Percentiles rank a stretch among this genome's conserved stretches.
These are phyloP conservation scores for Mycena alexandri DNA, from an alignment of 768 basidiomycete species.

Conservation along the genomic window DNA sequence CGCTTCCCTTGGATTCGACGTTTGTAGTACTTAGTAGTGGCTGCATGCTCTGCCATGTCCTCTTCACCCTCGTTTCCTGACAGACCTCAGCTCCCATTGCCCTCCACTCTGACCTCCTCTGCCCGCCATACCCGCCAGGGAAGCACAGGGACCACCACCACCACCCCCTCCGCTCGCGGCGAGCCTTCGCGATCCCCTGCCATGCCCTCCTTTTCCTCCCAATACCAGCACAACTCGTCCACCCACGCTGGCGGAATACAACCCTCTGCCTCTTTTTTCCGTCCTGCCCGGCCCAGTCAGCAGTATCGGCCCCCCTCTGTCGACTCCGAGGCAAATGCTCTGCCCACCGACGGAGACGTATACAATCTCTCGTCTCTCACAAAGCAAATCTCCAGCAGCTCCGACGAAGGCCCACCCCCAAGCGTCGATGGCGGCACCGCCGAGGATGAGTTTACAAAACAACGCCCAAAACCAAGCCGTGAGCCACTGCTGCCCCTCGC, in stretches of 20 bases:
- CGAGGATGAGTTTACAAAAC: constrained; percentile 38
- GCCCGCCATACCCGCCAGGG: constrained; percentile 14
- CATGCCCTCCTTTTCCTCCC: constrained; percentile 34
- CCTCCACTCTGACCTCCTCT: constrained; percentile 47
- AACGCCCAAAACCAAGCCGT: constrained; percentile 72
- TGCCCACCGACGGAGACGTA: constrained; percentile 50
- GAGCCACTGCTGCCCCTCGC: constrained; percentile 79
- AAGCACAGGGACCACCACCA: constrained; percentile 10
- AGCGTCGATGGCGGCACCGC: constrained; percentile 45
- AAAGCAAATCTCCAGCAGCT: constrained; percentile 55
- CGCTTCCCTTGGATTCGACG: too few relatives aligned
- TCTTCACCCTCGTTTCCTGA: constrained; percentile 41
- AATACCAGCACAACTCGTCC: constrained; percentile 42
- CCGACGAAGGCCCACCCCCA: constrained; percentile 51
- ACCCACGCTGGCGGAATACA: constrained; percentile 83
- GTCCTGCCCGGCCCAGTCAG: constrained; percentile 71
- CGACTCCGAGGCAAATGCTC: constrained; percentile 48
- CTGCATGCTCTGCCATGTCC: constrained; percentile 28
- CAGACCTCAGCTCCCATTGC: constrained; percentile 50
- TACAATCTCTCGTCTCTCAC: constrained; percentile 57
- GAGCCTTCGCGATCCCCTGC: constrained; percentile 25
- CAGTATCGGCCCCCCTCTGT: constrained; percentile 57
- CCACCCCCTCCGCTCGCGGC: background rate
- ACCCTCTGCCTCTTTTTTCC: constrained; percentile 85
- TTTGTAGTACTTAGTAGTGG: too few relatives aligned